These are phyloP conservation scores for Gastrolobium villosum DNA, from an alignment of 306 rosid genomes.

Conservation along the genomic window DNA sequence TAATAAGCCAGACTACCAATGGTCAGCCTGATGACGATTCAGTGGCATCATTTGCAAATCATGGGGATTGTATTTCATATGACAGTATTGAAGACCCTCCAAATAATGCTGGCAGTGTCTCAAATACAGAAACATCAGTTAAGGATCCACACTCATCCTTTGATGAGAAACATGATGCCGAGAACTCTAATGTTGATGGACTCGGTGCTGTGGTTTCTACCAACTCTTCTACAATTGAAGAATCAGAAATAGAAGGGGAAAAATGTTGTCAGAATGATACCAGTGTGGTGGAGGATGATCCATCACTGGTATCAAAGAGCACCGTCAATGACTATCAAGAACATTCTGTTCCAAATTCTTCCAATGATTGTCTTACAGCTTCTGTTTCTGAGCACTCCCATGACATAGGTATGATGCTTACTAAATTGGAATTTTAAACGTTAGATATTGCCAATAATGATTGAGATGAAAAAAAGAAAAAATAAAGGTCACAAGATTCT, in stretches of 20 bases:
- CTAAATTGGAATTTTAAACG: background rate
- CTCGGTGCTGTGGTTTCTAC: slow-evolving; percentile 50
- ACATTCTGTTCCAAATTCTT: slow-evolving; percentile 47
- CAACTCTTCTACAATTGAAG: slow-evolving; percentile 48
- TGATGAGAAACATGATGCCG: slow-evolving; percentile 55
- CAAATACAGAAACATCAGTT: slow-evolving; percentile 56
- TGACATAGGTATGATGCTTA: slow-evolving; percentile 67
- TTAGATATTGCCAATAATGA: slow-evolving; percentile 8
- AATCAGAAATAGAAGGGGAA: slow-evolving; percentile 62
- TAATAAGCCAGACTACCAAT: slow-evolving; percentile 43
- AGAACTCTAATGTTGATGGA: slow-evolving; percentile 43
- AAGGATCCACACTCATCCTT: slow-evolving; percentile 49
- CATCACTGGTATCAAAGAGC: slow-evolving; percentile 52
- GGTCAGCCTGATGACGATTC: slow-evolving; percentile 48
- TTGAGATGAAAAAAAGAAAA: background rate
- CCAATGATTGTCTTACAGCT: slow-evolving; percentile 49
- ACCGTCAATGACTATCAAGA: slow-evolving; percentile 53
- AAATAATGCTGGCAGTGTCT: slow-evolving; percentile 44
- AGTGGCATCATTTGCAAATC: slow-evolving; percentile 48
- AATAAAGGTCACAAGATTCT: background rate
- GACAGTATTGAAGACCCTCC: slow-evolving; percentile 52
- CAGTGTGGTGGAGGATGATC: slow-evolving; percentile 56
- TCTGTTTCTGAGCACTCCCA: slow-evolving; percentile 52
- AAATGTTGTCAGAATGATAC: slow-evolving; percentile 46
- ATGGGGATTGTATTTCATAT: slow-evolving; percentile 40